Conservation (phyloP, 108 stramenopile species). For the Mediolabrus comicus region DNA sequence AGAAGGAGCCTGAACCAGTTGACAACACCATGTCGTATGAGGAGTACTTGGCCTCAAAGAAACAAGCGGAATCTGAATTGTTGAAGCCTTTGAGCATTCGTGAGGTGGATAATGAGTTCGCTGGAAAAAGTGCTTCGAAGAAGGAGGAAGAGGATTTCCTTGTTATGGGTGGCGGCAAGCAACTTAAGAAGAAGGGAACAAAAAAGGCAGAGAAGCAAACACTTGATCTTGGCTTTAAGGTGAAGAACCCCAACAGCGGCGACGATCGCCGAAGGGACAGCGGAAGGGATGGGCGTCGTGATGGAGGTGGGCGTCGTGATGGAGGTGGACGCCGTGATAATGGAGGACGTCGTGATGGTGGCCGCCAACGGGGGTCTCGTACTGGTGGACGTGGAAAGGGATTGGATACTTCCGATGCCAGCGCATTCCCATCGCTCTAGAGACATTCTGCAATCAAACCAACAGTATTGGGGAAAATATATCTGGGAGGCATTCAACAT, state of each 20-base stretch:
- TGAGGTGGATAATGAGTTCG: slow-evolving; percentile 74
- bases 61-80: slow-evolving; percentile 35
- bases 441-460: background rate
- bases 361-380: slow-evolving; percentile 29
- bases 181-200: slow-evolving; percentile 52
- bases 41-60: slow-evolving; percentile 82
- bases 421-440: slow-evolving; percentile 75
- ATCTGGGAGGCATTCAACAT: background rate
- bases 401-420: slow-evolving; percentile 61
- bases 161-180: slow-evolving; percentile 79
- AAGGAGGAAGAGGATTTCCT: slow-evolving; percentile 78
- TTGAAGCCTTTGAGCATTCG: slow-evolving; percentile 61
- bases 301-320: slow-evolving; percentile 36
- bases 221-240: slow-evolving; percentile 76
- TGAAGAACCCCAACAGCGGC: slow-evolving; percentile 47
- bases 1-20: slow-evolving; percentile 65
- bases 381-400: slow-evolving; percentile 27
- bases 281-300: slow-evolving; percentile 45
- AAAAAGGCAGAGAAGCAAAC: slow-evolving; percentile 61
- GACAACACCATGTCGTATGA: slow-evolving; percentile 85
- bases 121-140: slow-evolving; percentile 32
- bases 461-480: background rate
- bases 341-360: slow-evolving; percentile 30
- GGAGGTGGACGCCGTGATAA: slow-evolving; percentile 30
- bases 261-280: slow-evolving; percentile 46